phyloP scores from a whole-genome alignment of 306 rosid species.

The Acacia acuminata region DNA sequence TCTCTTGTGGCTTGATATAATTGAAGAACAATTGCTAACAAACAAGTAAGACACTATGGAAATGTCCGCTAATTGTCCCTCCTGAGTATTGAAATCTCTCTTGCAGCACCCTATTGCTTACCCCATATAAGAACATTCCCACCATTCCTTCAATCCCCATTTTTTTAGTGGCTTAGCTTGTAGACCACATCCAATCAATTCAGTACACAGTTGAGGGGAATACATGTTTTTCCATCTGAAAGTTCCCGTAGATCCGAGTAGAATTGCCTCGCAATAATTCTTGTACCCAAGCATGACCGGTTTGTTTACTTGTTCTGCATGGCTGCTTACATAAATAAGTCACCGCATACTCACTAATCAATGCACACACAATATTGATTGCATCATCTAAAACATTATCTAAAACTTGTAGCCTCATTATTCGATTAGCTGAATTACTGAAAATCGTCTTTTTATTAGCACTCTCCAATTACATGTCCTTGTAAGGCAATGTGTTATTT shows the following conservation, averaged over 20 bases:
- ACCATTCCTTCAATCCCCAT: neutral
- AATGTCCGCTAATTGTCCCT: neutral
- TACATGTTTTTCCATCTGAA: neutral
- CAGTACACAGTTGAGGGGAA: neutral
- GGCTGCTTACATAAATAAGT: neutral
- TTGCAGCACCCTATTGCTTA: neutral
- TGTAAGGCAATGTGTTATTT: neutral
- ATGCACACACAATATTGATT: neutral
- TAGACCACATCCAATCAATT: neutral
- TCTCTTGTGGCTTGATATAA: neutral
- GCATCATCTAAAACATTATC: neutral
- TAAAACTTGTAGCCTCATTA: no score
- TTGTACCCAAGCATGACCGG: neutral
- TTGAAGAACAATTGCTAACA: neutral
- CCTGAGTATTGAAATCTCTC: neutral
- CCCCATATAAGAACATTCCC: neutral
- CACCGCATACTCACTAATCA: neutral
- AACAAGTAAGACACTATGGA: neutral
- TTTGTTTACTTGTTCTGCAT: neutral
- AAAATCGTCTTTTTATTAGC: neutral
- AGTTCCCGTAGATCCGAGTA: neutral
- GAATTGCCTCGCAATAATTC: neutral
- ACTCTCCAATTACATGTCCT: neutral
- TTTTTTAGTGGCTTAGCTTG: neutral
- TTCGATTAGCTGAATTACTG: neutral